Conservation (phyloP, 2,329 filamentous ascomycete genomes). For the Fusarium brachygibbosum region DNA sequence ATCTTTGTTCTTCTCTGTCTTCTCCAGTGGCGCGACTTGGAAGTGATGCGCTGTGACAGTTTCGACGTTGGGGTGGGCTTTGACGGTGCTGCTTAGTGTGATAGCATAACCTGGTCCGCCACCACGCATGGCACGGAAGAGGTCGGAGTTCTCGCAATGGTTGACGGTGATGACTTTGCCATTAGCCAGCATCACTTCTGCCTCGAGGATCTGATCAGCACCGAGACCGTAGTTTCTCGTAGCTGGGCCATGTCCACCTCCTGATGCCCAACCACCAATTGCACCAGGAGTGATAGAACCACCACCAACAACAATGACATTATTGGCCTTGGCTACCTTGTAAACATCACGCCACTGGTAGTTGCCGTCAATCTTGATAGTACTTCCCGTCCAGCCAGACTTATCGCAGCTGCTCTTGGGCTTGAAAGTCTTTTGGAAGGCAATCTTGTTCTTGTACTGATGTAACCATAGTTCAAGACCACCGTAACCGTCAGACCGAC, state of each 20-base stretch:
- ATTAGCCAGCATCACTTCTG: conserved; percentile 30
- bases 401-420: conserved; percentile 7
- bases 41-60: conserved; percentile 25
- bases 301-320: conserved; percentile 32
- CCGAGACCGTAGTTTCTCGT: conserved; percentile 37
- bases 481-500: conserved; percentile 31
- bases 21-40: conserved; percentile 13
- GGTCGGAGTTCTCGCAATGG: conserved; percentile 30
- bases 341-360: conserved; percentile 39
- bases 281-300: conserved; percentile 35
- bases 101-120: conserved; percentile 33
- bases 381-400: conserved; percentile 21
- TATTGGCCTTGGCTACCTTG: conserved; percentile 28
- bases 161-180: conserved; percentile 24
- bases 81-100: conserved; percentile 33
- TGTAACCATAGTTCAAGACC: conserved; percentile 36
- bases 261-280: conserved; percentile 34
- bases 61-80: conserved; percentile 28
- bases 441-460: conserved; percentile 28
- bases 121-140: conserved; percentile 32
- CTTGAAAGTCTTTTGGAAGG: conserved; percentile 8
- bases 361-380: conserved; percentile 30
- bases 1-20: conserved; percentile 26
- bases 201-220: conserved; percentile 33
- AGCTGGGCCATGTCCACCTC: conserved; percentile 33